Evolutionary conservation across 208 protist species (phyloP).

Genomic region (Herpetomonas samuelpessoai): DNA sequence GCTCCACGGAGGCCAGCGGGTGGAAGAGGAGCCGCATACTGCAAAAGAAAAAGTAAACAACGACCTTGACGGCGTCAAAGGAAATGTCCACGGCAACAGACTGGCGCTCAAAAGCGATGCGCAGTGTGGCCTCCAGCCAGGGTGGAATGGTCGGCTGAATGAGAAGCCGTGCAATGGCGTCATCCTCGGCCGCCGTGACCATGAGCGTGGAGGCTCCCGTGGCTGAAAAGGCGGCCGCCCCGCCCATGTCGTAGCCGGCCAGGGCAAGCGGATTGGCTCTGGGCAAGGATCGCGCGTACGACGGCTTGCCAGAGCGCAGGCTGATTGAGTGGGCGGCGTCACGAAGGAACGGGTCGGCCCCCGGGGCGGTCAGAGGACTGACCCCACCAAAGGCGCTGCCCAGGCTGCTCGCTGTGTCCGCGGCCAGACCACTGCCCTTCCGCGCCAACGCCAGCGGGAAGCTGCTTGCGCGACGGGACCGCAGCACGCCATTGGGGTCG

Average conservation of each 20-base stretch:
- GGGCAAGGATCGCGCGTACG: no score
- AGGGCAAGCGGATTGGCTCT: background rate
- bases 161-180: conserved; percentile 41
- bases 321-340: no score
- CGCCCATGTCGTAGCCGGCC: background rate
- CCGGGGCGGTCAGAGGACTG: no score
- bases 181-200: conserved; percentile 12
- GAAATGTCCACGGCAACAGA: conserved; percentile 54
- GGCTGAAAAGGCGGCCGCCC: conserved; percentile 1
- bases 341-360: no score
- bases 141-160: conserved; percentile 42
- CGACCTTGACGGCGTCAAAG: conserved; percentile 69
- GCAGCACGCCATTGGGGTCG: no score
- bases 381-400: no score
- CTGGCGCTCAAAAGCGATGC: conserved; percentile 63
- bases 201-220: conserved; percentile 12
- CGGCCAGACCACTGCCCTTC: no score
- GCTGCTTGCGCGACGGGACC: no score
- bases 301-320: no score
- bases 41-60: conserved; percentile 80
- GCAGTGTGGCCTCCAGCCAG: conserved; percentile 45
- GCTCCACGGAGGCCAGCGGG: conserved; percentile 62
- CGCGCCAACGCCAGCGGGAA: no score
- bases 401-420: no score
- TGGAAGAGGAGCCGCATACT: conserved; percentile 70